Evolutionary conservation across 257 asterid species (phyloP), one percentile per base, ranked within the genome.

Genomic region (Osmanthus fragrans): DNA sequence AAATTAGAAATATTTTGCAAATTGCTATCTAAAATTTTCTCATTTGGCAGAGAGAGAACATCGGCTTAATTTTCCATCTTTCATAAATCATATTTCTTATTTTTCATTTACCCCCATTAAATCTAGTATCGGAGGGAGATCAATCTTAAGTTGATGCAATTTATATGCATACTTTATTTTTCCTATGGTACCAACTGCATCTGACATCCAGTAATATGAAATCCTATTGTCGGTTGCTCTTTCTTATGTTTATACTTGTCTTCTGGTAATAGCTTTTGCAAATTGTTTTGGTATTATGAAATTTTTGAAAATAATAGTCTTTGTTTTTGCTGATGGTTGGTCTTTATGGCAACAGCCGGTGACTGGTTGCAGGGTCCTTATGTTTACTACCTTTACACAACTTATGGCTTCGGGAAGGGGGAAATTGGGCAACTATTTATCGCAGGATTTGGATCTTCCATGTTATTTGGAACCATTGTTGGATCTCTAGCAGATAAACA

Each of bases 311-410:
- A 10, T 34, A 63, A 27, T 32, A 32, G 37, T 47, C 37, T 39
- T 58, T 74, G 75, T 45, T 11, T 73, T 73, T 72, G 47, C 80
- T 73, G 73, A 79, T 75, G 0, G 39, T 70, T 81, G 77, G 72
- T 65, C 77, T 83, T 0, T 84, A 75, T 78, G 81, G 66, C 77
- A 49, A 83, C 82, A 87, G 91, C 92, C 49, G 92, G 92, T 78
- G 92, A 88, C 76, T 88, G 92, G 92, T 82, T 88, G 87, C 92
- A 88, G 76, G 90, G 92, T 72, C 92, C 92, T 11, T 88, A 88
- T 39, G 92, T 88, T 4, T 88, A 88, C 85, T 88, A 86, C 84
- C 92, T 88, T 60, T 88, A 86, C 82, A 83, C 73, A 25, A 86
- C 90, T 15, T 88, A 88, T 81, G 92, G 92, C 58, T 88, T 79